Evolutionary conservation across 257 asterid genomes (phyloP).

Genomic region (Nicotiana noctiflora): DNA sequence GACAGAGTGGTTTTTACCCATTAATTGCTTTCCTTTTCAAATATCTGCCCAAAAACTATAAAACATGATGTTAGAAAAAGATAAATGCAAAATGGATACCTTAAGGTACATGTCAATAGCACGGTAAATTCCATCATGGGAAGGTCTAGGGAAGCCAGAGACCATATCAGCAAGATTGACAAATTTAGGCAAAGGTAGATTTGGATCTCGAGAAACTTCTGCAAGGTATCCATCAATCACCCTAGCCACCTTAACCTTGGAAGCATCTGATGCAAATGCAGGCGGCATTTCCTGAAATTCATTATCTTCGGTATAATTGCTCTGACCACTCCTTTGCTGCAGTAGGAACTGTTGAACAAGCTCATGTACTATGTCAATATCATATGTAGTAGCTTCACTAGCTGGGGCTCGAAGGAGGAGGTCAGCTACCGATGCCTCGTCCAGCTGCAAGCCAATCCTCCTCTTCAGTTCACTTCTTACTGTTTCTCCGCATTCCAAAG

Average conservation of each 20-base stretch:
- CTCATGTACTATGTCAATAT: conserved; percentile 42
- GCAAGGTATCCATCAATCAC: conserved; percentile 71
- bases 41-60: neutral
- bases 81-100: conserved; percentile 27
- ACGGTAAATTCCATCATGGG: conserved; percentile 75
- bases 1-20: neutral
- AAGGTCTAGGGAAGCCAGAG: conserved; percentile 49
- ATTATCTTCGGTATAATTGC: conserved; percentile 21
- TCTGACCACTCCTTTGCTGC: conserved; percentile 34
- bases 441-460: conserved; percentile 55
- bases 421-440: conserved; percentile 56
- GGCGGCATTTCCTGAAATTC: conserved; percentile 36
- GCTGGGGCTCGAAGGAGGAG: conserved; percentile 43
- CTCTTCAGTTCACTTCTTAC: conserved; percentile 42
- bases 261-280: conserved; percentile 36
- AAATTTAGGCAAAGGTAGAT: conserved; percentile 42
- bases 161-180: conserved; percentile 57
- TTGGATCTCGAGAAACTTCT: conserved; percentile 66
- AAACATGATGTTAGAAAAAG: neutral
- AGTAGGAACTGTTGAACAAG: conserved; percentile 59
- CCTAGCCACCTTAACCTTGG: conserved; percentile 63
- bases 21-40: neutral
- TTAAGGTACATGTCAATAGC: conserved; percentile 78
- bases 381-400: conserved; percentile 42
- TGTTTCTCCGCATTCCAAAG: conserved; percentile 50